These are phyloP conservation scores for Termitomyces titanicus DNA, from an alignment of 768 basidiomycete genomes.

Conservation along the genomic window DNA sequence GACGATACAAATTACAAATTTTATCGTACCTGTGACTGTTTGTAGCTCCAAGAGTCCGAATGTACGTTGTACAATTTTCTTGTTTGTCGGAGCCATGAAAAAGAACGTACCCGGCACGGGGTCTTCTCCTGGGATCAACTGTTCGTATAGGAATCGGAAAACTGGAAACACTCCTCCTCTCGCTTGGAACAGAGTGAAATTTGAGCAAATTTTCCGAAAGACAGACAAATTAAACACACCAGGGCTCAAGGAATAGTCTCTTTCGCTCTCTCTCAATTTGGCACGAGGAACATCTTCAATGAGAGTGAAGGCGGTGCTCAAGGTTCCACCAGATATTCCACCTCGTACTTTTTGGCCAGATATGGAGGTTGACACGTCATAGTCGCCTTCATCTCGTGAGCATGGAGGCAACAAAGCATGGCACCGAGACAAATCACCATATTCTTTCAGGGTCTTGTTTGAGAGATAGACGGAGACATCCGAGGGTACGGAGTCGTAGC, in stretches of 20 bases:
- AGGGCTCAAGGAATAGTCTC: conserved; percentile 4
- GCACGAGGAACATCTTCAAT: conserved; percentile 36
- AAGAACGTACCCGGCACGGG: conserved; percentile 32
- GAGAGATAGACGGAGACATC: conserved; percentile 69
- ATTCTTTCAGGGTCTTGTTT: conserved; percentile 61
- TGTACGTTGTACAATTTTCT: conserved; percentile 42
- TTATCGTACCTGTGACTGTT: conserved; percentile 17
- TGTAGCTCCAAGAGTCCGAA: conserved; percentile 40
- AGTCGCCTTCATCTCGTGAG: conserved; percentile 11
- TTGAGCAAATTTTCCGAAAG: not conserved
- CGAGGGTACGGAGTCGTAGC: conserved; percentile 74
- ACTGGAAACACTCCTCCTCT: conserved; percentile 14
- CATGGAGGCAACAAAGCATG: not conserved
- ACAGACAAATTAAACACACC: not conserved
- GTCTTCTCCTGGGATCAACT: conserved; percentile 33
- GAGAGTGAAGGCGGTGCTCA: conserved; percentile 35
- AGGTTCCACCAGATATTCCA: conserved; percentile 63
- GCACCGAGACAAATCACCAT: conserved; percentile 7
- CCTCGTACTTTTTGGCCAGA: conserved; percentile 47
- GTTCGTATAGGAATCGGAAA: conserved; percentile 32
- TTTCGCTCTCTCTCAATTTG: conserved; percentile 26
- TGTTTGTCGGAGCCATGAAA: conserved; percentile 39
- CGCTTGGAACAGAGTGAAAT: not conserved
- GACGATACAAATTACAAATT: not conserved
- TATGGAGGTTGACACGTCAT: conserved; percentile 51